Base-by-base conservation (phyloP, 2,329 filamentous ascomycete species). In the Aspergillus flavus region DNA sequence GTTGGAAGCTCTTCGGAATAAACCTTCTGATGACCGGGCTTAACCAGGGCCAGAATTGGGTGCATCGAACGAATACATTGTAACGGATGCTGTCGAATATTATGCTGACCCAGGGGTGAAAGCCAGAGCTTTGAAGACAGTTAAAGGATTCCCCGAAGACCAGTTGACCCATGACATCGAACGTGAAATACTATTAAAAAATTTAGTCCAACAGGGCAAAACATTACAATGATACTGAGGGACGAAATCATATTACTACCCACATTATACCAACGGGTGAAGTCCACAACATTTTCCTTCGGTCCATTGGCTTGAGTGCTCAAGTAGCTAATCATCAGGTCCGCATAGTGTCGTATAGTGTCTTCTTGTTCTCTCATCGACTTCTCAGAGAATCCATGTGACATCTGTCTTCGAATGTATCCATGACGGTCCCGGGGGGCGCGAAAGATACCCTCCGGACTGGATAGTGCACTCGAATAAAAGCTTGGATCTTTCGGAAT, bases 21-120 rank as follows among this genome's bases (percentile, higher is more conserved):
- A 61, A 16, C 21, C 48, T n/a, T 30, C 41, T 45, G 4, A 57
- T 46, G 9, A 48, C 26, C 16, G 59, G 54, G 23, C 52, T 58
- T 12, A 61, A 14, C 59, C 54, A 61, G 12, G 59, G 59, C 59
- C 59, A 61, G 32, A 57, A 61, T 11, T 53, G 45, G 12, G 54
- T 19, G 10, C 41, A 61, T 26, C 63, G 61, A 9, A 63, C 12
- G 26, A 63, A 60, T 4, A 57, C 43, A 54, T 68, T 62, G 1
- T 64, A 65, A 7, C 62, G 64, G 55, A 78, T 71, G 1, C 69
- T 69, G 41, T 67, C 66, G 53, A 74, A 71, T 2, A 82, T 73
- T 21, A 79, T 68, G 0, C 71, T 68, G 10, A 82, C 78, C 76
- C 79, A 82, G 3, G 75, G 72, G 60, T 82, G 80, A 6, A 75